Evolutionary conservation across 164 flowering plant species (phyloP).

Genomic region (Vitis amurensis): DNA sequence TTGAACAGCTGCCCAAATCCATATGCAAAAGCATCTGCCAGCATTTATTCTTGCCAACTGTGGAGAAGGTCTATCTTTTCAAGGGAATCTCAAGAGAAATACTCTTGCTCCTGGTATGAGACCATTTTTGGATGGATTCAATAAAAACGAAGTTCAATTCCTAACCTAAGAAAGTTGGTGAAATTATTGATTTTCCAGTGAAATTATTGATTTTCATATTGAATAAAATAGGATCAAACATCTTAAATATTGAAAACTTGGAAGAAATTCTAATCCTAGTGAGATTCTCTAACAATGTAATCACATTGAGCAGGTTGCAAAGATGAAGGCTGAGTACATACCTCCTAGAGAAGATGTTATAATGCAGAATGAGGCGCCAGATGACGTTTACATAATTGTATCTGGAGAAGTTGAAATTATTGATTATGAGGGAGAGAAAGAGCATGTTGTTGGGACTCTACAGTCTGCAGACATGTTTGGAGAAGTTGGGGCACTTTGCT

Average conservation of each 20-base stretch:
- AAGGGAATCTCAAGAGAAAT: conserved; percentile 64
- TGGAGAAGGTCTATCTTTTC: conserved; percentile 76
- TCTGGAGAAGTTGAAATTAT: conserved; percentile 88
- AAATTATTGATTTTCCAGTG: no score
- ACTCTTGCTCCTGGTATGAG: conserved; percentile 59
- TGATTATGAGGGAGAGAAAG: conserved; percentile 46
- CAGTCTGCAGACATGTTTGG: conserved; percentile 72
- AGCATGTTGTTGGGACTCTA: conserved; percentile 51
- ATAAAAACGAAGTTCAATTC: not conserved
- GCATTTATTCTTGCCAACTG: conserved; percentile 75
- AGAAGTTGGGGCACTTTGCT: conserved; percentile 82
- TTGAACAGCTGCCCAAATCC: conserved; percentile 87
- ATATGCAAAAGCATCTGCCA: conserved; percentile 78
- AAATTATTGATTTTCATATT: no score
- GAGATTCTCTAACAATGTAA: not conserved
- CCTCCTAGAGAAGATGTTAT: conserved; percentile 92
- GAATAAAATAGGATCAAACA: no score
- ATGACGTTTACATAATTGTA: conserved; percentile 76
- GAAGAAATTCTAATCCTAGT: no score
- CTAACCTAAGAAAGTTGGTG: no score
- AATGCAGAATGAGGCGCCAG: conserved; percentile 79
- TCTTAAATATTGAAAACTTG: not conserved
- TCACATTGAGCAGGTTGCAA: conserved; percentile 53
- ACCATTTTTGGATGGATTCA: not conserved
- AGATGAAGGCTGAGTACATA: conserved; percentile 87